Conservation (phyloP, 2,329 filamentous ascomycete genomes). For the Chaetomium globosum region DNA sequence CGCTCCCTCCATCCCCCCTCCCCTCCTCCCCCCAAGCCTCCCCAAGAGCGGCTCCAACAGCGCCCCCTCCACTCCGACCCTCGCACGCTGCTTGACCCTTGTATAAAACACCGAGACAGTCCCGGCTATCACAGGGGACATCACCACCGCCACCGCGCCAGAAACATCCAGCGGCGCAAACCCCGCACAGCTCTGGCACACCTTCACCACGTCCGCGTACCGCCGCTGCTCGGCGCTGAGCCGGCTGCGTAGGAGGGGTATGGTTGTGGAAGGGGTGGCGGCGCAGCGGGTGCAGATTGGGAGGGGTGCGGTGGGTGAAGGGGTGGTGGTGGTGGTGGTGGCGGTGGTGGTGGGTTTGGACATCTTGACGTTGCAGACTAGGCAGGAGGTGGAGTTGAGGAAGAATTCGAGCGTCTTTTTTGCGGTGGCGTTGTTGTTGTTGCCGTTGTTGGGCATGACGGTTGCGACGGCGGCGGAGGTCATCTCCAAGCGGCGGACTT, state of each 20-base stretch:
- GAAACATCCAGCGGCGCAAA: conserved; percentile 65
- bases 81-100: conserved; percentile 63
- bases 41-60: conserved; percentile 43
- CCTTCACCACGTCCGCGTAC: conserved; percentile 63
- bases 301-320: conserved; percentile 33
- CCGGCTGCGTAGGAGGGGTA: conserved; percentile 65
- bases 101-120: conserved; percentile 93
- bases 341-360: conserved; percentile 25
- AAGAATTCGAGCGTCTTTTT: conserved; percentile 91
- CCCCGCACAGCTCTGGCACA: conserved; percentile 81
- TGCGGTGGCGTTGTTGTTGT: conserved; percentile 35
- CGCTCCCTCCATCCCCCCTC: neutral
- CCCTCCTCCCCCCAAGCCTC: conserved; percentile 38
- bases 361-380: conserved; percentile 69
- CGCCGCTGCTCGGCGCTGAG: conserved; percentile 66
- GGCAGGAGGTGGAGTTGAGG: conserved; percentile 77
- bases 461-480: conserved; percentile 32
- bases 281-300: conserved; percentile 64
- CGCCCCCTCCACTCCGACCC: conserved; percentile 47
- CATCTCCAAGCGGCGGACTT: conserved; percentile 65
- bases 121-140: conserved; percentile 84
- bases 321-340: conserved; percentile 26
- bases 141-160: conserved; percentile 43
- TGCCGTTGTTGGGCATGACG: conserved; percentile 33
- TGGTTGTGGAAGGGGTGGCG: conserved; percentile 57